Evolutionary conservation across 176 grass and related monocot genomes (phyloP).

Genomic region (Coix lacrymajobi): DNA sequence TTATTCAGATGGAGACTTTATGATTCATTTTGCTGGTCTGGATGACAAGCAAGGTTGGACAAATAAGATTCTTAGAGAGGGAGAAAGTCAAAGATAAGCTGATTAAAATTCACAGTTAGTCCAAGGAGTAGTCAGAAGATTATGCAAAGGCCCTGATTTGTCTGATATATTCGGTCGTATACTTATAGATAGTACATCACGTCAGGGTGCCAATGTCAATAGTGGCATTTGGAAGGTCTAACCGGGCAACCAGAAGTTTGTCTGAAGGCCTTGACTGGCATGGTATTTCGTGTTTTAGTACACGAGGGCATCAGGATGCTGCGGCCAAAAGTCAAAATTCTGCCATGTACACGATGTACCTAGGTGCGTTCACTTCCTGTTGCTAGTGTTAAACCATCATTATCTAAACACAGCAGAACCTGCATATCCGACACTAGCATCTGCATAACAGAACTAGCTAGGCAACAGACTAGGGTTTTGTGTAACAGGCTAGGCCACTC

Average conservation of each 20-base stretch:
- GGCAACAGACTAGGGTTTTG: not conserved
- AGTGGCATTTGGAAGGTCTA: not conserved
- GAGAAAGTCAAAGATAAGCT: slow-evolving; percentile 16
- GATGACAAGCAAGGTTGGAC: slow-evolving; percentile 71
- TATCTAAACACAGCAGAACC: not conserved
- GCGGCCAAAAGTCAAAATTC: not conserved
- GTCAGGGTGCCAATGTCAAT: not conserved
- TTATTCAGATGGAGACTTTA: slow-evolving; percentile 91
- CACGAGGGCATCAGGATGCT: not conserved
- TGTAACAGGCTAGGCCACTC: not conserved
- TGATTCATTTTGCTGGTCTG: slow-evolving; percentile 84
- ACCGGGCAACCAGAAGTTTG: not conserved
- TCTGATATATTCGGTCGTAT: not conserved
- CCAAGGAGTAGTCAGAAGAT: not conserved
- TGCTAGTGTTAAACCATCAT: not conserved
- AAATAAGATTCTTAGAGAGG: slow-evolving; percentile 48
- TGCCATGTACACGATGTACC: not conserved
- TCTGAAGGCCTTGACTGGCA: not conserved
- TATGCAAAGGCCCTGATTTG: not conserved
- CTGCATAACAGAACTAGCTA: not conserved
- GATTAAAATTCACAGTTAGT: not conserved
- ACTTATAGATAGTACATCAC: not conserved
- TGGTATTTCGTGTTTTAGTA: too few relatives aligned
- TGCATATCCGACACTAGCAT: not conserved
- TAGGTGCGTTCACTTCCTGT: not conserved